Base-by-base conservation (phyloP, 495 filamentous ascomycete species). In the Aspergillus wentii region DNA sequence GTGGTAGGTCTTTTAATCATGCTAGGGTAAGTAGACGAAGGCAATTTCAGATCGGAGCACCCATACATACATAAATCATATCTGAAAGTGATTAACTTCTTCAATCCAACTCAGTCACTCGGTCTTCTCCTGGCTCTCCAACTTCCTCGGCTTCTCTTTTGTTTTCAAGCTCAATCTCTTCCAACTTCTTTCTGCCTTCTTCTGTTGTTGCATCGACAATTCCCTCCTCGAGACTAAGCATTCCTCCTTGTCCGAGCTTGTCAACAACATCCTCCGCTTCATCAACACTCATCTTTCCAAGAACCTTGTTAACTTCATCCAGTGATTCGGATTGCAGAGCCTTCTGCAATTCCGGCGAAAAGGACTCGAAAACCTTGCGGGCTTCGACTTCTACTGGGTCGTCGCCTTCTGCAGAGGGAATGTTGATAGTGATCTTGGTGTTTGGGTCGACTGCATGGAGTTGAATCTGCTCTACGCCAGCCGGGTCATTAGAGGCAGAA, bases 161-260 rank as follows among this genome's bases (percentile, higher is more conserved):
- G 42, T 48, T 56, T 32, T 78, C 75, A 37, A 80, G 72, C 61
- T 95, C 87, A 32, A 97, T 71, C 59, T 86, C 76, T 62, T 83
- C 80, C 30, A 94, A 64, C 58, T 80, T 76, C 59, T 81, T 75
- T 62, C 78, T 71, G 7, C 92, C 92, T 55, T 95, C 89, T 44
- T 91, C 87, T 0, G 92, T 98, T 16, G 91, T 97, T 5, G 87
- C 86, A 67, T 98, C 92, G 50, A 98, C 91, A 35, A 98, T 86
- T 22, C 91, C 80, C 47, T 90, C 77, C 56, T 97, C 91, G 30
- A 98, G 57, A 56, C 87, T 94, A 47, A 98, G 67, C 78, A 97
- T 92, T 13, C 85, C 88, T 5, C 88, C 85, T 69, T 95, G 75
- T 15, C 90, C 79, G 34, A 98, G 64, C 54, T 85, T 76, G 46